These are phyloP conservation scores for Triangularia verruculosa DNA, from an alignment of 2,329 filamentous ascomycete species.

Conservation along the genomic window DNA sequence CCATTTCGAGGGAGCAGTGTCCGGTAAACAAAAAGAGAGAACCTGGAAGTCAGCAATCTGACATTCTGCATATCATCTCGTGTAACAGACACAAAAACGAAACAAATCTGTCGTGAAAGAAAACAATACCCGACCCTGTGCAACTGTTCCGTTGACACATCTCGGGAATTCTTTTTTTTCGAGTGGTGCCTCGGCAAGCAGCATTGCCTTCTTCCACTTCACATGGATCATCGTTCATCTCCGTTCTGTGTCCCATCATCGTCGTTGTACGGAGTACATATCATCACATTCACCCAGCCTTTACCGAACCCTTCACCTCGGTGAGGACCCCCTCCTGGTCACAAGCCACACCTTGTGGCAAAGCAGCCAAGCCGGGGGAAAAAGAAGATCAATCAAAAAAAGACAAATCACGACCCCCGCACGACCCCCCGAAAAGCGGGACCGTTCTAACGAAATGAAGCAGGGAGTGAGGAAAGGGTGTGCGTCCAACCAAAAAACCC, in stretches of 20 bases:
- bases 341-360: conserved; percentile 2
- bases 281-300: neutral
- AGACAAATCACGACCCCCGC: neutral
- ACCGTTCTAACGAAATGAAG: conserved; percentile 5
- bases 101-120: neutral
- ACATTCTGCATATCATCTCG: neutral
- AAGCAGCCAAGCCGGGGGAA: neutral
- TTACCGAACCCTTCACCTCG: neutral
- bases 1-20: neutral
- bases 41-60: neutral
- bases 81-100: neutral
- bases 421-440: neutral
- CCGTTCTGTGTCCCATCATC: neutral
- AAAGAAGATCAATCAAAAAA: neutral
- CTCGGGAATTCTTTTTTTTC: neutral
- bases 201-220: neutral
- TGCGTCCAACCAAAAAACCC: conserved; percentile 7
- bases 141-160: neutral
- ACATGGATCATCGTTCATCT: neutral
- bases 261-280: no score
- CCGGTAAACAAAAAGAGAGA: neutral
- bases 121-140: neutral
- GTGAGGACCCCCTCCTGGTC: neutral
- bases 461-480: neutral
- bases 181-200: neutral